phyloP scores from a whole-genome alignment of 257 asterid species.

The Rehmannia glutinosa region DNA sequence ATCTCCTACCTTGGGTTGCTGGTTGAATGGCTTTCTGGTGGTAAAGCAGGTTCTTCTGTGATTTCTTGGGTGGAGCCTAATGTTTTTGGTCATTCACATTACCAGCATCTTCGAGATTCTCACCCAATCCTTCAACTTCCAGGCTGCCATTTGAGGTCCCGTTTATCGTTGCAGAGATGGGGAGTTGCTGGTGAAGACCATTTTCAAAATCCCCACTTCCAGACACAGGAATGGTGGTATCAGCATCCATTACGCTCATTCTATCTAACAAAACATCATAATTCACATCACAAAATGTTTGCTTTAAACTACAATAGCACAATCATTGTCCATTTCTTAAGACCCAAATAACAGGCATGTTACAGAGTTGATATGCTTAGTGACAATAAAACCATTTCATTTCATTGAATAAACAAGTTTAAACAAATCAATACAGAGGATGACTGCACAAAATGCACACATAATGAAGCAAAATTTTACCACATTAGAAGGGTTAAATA shows the following conservation, averaged over 20 bases:
- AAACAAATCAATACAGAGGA: background rate
- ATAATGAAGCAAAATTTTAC: background rate
- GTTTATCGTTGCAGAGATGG: constrained; percentile 14
- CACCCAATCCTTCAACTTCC: constrained; percentile 26
- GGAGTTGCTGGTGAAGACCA: constrained; percentile 16
- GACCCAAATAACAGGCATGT: background rate
- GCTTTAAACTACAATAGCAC: background rate
- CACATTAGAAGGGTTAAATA: background rate
- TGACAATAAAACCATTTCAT: background rate
- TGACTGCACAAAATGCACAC: background rate
- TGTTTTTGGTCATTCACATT: constrained; percentile 22
- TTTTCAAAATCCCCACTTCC: constrained; percentile 26
- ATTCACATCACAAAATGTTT: background rate
- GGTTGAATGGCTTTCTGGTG: constrained; percentile 28
- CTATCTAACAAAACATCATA: constrained; percentile 16
- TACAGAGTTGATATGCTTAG: background rate
- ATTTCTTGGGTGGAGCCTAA: constrained; percentile 9
- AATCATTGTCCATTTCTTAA: constrained; percentile 2
- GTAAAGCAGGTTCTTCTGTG: constrained; percentile 23
- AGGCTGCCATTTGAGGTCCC: constrained; percentile 25
- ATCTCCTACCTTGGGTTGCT: constrained; percentile 31
- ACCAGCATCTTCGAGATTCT: constrained; percentile 28
- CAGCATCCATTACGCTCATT: constrained; percentile 36
- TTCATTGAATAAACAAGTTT: background rate
- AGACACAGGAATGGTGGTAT: constrained; percentile 24